Percentiles rank a stretch among this genome's conserved stretches.
phyloP scores from a whole-genome alignment of 1,284 basidiomycete species.

The Ceratobasidium sp. region DNA sequence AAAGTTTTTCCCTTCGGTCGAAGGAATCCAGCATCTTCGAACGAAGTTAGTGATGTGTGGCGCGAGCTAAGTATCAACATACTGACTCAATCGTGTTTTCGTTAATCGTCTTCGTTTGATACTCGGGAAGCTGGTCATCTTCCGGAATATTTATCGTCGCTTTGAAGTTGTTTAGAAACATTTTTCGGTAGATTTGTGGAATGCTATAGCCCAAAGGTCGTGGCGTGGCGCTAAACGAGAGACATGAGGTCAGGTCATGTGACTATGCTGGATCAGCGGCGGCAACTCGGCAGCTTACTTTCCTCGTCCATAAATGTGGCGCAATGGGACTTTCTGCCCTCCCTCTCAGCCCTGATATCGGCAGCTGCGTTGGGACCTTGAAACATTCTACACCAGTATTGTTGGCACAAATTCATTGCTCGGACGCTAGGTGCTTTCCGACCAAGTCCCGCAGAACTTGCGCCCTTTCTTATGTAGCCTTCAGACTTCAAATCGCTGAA shows the following conservation, averaged over 20 bases:
- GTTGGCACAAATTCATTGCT: not conserved
- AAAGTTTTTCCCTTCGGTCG: constrained; percentile 28
- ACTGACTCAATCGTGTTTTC: constrained; percentile 30
- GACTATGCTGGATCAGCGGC: not conserved
- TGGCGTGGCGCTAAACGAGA: not conserved
- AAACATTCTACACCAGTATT: not conserved
- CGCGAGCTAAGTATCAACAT: not conserved
- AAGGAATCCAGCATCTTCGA: constrained; percentile 25
- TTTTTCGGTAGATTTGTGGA: no score
- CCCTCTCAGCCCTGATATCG: not conserved
- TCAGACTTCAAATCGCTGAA: no score
- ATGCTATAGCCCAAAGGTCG: not conserved
- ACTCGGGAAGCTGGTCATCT: constrained; percentile 24
- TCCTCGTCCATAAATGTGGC: constrained; percentile 16
- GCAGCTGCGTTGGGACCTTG: not conserved
- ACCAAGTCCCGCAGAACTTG: no score
- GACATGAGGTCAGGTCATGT: not conserved
- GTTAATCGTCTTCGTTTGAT: not conserved
- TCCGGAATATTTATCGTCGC: no score
- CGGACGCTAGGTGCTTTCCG: no score
- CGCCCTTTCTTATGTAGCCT: no score
- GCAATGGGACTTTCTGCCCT: constrained; percentile 8
- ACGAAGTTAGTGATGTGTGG: not conserved
- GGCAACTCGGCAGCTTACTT: constrained; percentile 30
- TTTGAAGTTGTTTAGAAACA: not conserved